phyloP scores from a whole-genome alignment of 1,139 yeast species.

The Yarrowia galli region DNA sequence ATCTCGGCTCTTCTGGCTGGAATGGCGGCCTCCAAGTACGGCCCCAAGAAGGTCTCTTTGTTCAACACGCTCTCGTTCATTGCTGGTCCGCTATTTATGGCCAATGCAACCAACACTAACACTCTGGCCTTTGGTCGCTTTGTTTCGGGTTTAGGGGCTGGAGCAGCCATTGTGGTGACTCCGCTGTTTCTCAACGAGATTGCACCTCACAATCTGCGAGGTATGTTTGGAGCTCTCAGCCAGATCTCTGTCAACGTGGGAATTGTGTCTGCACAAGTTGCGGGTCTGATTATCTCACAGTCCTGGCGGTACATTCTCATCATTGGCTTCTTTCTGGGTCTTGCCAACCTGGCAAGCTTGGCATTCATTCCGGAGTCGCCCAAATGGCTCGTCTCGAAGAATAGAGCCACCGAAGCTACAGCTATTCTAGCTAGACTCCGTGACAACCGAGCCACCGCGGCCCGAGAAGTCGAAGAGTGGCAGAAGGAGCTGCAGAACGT shows the following conservation, averaged over 20 bases:
- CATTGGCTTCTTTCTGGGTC: constrained; percentile 64
- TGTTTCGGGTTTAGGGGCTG: constrained; percentile 84
- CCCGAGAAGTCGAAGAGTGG: constrained; percentile 41
- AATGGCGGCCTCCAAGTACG: constrained; percentile 67
- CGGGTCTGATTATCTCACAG: constrained; percentile 74
- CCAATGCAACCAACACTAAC: constrained; percentile 57
- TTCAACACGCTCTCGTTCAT: constrained; percentile 64
- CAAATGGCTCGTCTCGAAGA: constrained; percentile 66
- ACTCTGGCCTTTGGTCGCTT: constrained; percentile 72
- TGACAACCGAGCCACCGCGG: constrained; percentile 46
- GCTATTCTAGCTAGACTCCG: constrained; percentile 51
- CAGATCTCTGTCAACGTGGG: constrained; percentile 88
- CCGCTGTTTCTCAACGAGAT: constrained; percentile 84
- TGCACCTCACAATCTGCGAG: constrained; percentile 71
- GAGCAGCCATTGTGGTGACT: constrained; percentile 81
- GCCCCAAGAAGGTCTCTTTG: constrained; percentile 67
- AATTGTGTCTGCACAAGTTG: constrained; percentile 74
- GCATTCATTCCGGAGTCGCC: constrained; percentile 77
- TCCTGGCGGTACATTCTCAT: constrained; percentile 77
- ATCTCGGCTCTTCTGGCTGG: constrained; percentile 80
- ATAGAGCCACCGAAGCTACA: constrained; percentile 52
- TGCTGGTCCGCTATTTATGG: constrained; percentile 73
- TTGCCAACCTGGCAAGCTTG: constrained; percentile 57
- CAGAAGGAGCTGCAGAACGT: constrained; percentile 19
- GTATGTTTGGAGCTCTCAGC: constrained; percentile 84